Conservation (phyloP, 495 filamentous ascomycete genomes). For the Xylaria longipes region DNA sequence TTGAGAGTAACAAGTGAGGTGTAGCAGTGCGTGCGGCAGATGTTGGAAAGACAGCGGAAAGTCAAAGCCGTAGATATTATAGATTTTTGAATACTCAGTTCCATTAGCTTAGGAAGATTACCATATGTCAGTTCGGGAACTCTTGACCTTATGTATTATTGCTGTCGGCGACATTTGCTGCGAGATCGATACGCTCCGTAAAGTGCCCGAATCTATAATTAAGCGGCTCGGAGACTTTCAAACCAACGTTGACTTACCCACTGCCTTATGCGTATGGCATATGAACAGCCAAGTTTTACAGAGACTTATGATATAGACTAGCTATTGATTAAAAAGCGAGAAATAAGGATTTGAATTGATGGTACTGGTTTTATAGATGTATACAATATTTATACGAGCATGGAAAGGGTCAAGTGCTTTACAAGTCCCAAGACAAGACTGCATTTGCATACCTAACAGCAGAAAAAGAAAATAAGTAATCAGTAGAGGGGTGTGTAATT, state of each 20-base stretch:
- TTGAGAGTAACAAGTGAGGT: not conserved
- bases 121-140: not conserved
- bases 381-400: not conserved
- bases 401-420: not conserved
- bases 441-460: not conserved
- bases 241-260: not conserved
- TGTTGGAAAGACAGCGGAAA: not conserved
- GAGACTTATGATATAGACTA: not conserved
- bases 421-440: not conserved
- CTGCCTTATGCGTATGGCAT: not conserved
- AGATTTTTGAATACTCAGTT: not conserved
- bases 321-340: not conserved
- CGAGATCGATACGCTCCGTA: no score
- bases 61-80: not conserved
- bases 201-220: not conserved
- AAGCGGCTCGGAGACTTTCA: constrained; percentile 2
- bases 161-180: constrained; percentile 3
- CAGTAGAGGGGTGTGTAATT: no score
- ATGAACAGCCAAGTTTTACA: not conserved
- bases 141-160: not conserved
- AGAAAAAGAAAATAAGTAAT: not conserved
- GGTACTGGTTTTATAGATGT: no score
- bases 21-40: not conserved
- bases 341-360: not conserved
- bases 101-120: not conserved